Base-by-base conservation (phyloP, 2,329 filamentous ascomycete species). In the Delphinella strobiligena region DNA sequence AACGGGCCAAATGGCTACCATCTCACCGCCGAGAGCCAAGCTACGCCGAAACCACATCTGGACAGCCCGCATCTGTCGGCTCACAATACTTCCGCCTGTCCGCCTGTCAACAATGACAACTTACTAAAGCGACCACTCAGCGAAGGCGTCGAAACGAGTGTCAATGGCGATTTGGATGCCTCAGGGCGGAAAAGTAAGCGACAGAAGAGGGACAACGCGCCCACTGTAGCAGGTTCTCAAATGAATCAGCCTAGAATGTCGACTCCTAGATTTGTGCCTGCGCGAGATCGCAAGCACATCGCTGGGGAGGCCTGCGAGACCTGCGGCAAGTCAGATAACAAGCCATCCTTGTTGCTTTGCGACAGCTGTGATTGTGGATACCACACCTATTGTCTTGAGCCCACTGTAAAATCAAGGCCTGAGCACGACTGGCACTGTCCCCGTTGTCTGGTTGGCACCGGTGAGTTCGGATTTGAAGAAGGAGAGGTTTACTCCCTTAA, bases 391-490 rank as follows among this genome's bases (percentile, higher is more conserved):
- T 98, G 91, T 54, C 73, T 96, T 15, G 91, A 98, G 48, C 89
- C 88, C 24, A 85, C 83, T 2, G 65, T 93, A 32, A 82, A 80
- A 50, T 77, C 82, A 47, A 76, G 81, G 46, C 86, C 87, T 0
- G 82, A 91, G 17, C 72, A 78, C 38, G 91, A 96, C 54, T 98
- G 91, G 91, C 89, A 96, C 56, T 98, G 91, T 50, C 82, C 91
- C 0, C 78, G 87, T 53, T 98, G 91, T 57, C 74, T 98, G 18
- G 91, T 98, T 17, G 91, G 91, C 34, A 93, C 93, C 41, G 88
- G 89, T 30, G 87, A 96, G 49, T 98, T 94, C 53, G 91, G 91
- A 0, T 98, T 98, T 46, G 89, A 96, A 55, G 91, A 98, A 59
- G 91, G 91, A 17, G 88, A 88, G 3, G 74, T 95, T 16, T 98